Evolutionary conservation across 169 alveolate species (phyloP).

Genomic region (Cryptosporidium tyzzeri): DNA sequence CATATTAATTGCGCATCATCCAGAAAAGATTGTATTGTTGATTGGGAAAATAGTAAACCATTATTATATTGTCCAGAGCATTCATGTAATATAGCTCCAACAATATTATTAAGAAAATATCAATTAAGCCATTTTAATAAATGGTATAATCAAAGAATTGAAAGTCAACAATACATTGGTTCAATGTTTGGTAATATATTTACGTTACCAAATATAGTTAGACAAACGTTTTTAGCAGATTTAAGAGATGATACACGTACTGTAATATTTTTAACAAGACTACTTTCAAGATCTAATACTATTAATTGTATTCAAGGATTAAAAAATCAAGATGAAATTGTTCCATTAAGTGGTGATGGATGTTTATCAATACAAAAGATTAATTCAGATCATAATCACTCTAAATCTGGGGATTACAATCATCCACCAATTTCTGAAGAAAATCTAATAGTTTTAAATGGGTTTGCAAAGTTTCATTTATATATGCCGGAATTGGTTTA

Average conservation of each 20-base stretch:
- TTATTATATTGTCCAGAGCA: slow-evolving; percentile 67
- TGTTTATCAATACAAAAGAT: not conserved
- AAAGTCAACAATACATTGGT: not conserved
- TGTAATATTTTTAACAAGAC: slow-evolving; percentile 20
- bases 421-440: not conserved
- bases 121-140: slow-evolving; percentile 50
- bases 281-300: not conserved
- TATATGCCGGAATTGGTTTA: slow-evolving; percentile 58
- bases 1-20: slow-evolving; percentile 70
- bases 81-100: slow-evolving; percentile 62
- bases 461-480: slow-evolving; percentile 28
- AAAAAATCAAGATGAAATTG: not conserved
- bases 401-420: not conserved
- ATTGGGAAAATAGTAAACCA: slow-evolving; percentile 62
- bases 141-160: slow-evolving; percentile 21
- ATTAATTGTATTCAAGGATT: not conserved
- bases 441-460: not conserved
- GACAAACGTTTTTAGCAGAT: slow-evolving; percentile 62
- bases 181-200: slow-evolving; percentile 40
- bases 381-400: no score
- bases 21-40: slow-evolving; percentile 50
- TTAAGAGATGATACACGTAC: slow-evolving; percentile 58
- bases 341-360: not conserved
- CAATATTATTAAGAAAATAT: slow-evolving; percentile 38
- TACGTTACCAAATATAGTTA: slow-evolving; percentile 24